Percentiles rank a stretch among this genome's conserved stretches.
phyloP scores from a whole-genome alignment of 75 land plant genomes.

The Ceratopteris richardii region DNA sequence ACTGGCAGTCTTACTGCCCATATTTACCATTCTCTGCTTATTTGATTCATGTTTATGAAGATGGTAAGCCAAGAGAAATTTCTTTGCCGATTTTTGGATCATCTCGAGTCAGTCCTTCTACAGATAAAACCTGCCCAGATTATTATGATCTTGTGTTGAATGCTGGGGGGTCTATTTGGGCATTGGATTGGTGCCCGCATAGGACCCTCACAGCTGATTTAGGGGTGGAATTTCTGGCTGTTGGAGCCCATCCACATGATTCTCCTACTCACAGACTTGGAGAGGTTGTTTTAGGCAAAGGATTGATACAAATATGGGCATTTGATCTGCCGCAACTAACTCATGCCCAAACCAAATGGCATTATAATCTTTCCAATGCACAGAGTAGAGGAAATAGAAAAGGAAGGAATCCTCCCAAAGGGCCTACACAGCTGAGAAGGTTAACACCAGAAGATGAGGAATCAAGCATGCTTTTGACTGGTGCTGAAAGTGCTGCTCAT shows the following conservation, averaged over 20 bases:
- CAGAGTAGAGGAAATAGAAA: too few relatives aligned
- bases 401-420: too few relatives aligned
- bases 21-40: constrained; percentile 7
- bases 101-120: not conserved
- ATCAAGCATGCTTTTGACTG: too few relatives aligned
- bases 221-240: constrained; percentile 55
- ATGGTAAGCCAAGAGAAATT: not conserved
- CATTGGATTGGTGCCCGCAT: constrained; percentile 92
- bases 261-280: constrained; percentile 76
- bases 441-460: too few relatives aligned
- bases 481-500: too few relatives aligned
- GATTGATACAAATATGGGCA: constrained; percentile 83
- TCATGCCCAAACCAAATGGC: too few relatives aligned
- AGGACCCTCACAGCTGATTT: not conserved
- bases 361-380: too few relatives aligned
- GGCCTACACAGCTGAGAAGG: too few relatives aligned
- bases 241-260: constrained; percentile 82
- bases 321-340: too few relatives aligned
- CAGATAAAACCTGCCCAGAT: not conserved
- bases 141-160: constrained; percentile 53
- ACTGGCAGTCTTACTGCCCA: constrained; percentile 11
- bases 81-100: not conserved
- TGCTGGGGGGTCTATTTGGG: constrained; percentile 86
- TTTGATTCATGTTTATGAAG: not conserved
- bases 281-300: constrained; percentile 57